Evolutionary conservation across 2,329 filamentous ascomycete genomes (phyloP), one percentile per base, ranked within the genome.

Genomic region (Pseudocercospora ulei): DNA sequence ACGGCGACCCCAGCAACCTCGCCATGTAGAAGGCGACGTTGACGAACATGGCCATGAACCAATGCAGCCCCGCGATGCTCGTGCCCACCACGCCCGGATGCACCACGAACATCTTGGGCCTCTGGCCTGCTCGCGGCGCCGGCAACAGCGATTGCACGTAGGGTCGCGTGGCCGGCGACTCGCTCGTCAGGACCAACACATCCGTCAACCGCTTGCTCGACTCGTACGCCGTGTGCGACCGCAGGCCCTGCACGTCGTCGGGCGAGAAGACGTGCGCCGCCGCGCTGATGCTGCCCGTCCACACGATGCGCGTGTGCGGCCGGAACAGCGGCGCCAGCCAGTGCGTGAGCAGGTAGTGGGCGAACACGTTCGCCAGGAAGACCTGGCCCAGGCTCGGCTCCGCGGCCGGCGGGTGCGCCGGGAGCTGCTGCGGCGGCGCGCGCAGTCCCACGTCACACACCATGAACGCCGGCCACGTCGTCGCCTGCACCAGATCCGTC

Each of bases 281-380:
- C 1, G 80, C 78, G 55, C 94, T 87, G 33, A 95, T 65, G 54
- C 82, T 92, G 46, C 80, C 82, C 6, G 86, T 76, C 87, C 88
- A 96, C 47, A 96, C 73, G 36, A 98, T 72, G 35, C 85, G 76
- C 56, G 35, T 75, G 66, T 53, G 67, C 65, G 51, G 50, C 5
- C 43, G 44, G 26, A 98, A 71, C 7, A 95, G 67, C 0, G 84
- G 80, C 50, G 81, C 71, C 7, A 96, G 71, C 56, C 80, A 76
- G 60, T 94, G 87, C 9, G 76, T 75, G 14, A 98, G 75, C 55
- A 95, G 65, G 59, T 98, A 96, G 65, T 98, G 90, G 0, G 90
- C 90, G 57, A 98, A 96, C 18, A 94, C 73, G 57, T 96, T 96
- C 34, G 88, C 80, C 58, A 80, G 81, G 59, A 96, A 98, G 11